phyloP scores from a whole-genome alignment of 495 filamentous ascomycete species.

The Pseudotulostoma volvatum region DNA sequence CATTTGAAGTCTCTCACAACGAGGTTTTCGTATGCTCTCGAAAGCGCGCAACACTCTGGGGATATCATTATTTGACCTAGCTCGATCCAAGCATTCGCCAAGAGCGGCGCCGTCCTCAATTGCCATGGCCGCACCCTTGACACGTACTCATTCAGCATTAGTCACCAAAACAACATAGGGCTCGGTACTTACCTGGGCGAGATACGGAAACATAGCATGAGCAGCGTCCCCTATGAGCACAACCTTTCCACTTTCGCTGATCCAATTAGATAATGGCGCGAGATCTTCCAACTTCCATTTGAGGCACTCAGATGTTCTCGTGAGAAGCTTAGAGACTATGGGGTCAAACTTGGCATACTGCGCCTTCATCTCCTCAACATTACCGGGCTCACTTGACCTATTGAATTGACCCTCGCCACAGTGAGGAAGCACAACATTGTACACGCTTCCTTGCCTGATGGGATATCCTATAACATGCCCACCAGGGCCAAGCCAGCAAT shows the following conservation, averaged over 20 bases:
- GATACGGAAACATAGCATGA: slow-evolving; percentile 35
- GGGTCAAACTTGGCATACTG: slow-evolving; percentile 17
- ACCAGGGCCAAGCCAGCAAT: slow-evolving; percentile 15
- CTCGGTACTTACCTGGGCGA: slow-evolving; percentile 22
- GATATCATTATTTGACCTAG: slow-evolving; percentile 5
- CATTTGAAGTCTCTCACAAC: slow-evolving; percentile 19
- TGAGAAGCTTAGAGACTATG: slow-evolving; percentile 20
- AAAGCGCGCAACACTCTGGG: slow-evolving; percentile 9
- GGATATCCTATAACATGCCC: slow-evolving; percentile 35
- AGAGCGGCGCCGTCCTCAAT: slow-evolving; percentile 25
- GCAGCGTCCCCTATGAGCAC: slow-evolving; percentile 33
- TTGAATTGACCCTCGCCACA: slow-evolving; percentile 23
- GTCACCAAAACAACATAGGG: background rate
- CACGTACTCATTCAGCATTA: background rate
- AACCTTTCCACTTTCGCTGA: slow-evolving; percentile 10
- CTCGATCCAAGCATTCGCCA: slow-evolving; percentile 11
- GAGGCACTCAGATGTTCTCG: slow-evolving; percentile 8
- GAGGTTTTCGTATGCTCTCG: slow-evolving; percentile 14
- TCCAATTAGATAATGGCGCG: slow-evolving; percentile 17
- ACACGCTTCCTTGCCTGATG: slow-evolving; percentile 28
- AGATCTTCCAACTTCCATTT: slow-evolving; percentile 7
- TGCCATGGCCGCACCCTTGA: slow-evolving; percentile 27
- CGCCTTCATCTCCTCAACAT: slow-evolving; percentile 20
- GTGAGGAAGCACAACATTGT: slow-evolving; percentile 37
- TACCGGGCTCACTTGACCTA: slow-evolving; percentile 20